A percentile compares a stretch with the other conserved stretches of the same genome.
phyloP scores from a whole-genome alignment of 768 basidiomycete genomes.

The Boletus rex-veris region DNA sequence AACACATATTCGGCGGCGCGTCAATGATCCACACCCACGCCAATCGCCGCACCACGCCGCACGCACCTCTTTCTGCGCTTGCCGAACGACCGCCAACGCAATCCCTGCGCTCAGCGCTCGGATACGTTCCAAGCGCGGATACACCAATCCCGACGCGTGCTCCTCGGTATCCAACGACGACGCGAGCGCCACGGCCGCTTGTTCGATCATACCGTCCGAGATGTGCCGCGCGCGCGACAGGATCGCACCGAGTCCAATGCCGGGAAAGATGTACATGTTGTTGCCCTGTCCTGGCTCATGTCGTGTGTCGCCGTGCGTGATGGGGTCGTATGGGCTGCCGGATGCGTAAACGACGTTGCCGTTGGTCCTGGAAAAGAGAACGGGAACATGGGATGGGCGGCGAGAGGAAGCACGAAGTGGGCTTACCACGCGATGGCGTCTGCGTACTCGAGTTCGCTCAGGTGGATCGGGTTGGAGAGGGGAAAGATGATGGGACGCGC shows the following conservation, averaged over 20 bases:
- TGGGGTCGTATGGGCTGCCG: slow-evolving; percentile 63
- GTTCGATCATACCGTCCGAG: slow-evolving; percentile 69
- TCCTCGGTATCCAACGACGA: slow-evolving; percentile 57
- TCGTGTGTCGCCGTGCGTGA: slow-evolving; percentile 44
- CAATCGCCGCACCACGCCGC: not conserved
- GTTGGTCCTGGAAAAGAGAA: slow-evolving; percentile 45
- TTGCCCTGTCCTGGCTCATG: slow-evolving; percentile 75
- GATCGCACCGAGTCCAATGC: slow-evolving; percentile 61
- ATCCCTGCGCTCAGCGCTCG: slow-evolving; percentile 63
- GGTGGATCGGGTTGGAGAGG: slow-evolving; percentile 67
- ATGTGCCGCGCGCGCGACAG: slow-evolving; percentile 55
- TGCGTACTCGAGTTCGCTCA: slow-evolving; percentile 57
- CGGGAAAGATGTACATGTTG: slow-evolving; percentile 72
- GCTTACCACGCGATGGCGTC: slow-evolving; percentile 58
- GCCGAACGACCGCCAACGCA: slow-evolving; percentile 57
- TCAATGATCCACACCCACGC: not conserved
- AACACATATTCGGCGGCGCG: not conserved
- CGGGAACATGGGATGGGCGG: no score
- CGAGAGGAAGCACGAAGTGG: no score
- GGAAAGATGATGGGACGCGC: slow-evolving; percentile 77
- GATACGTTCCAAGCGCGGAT: slow-evolving; percentile 65
- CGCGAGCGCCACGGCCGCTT: slow-evolving; percentile 58
- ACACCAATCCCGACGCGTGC: slow-evolving; percentile 51
- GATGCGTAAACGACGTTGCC: slow-evolving; percentile 70
- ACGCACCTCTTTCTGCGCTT: slow-evolving; percentile 61